Conservation (phyloP, 306 rosid species). For the Malus asiatica region DNA sequence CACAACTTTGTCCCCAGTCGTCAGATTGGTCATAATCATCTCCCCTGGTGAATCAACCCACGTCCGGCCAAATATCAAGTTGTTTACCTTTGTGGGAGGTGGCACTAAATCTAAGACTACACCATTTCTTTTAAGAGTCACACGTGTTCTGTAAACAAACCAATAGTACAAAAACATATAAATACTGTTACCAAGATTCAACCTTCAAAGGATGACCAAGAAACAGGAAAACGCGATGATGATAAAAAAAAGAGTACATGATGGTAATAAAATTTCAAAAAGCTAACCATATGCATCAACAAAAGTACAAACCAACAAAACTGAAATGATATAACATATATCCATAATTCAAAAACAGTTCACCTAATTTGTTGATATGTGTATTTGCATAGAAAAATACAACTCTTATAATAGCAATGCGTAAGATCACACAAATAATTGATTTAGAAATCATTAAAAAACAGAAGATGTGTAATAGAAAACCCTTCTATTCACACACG, state of each 20-base stretch:
- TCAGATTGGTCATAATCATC: constrained; percentile 75
- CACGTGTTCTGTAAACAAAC: constrained; percentile 58
- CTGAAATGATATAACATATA: too few species aligned
- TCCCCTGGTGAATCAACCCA: constrained; percentile 97
- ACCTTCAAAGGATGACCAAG: not conserved
- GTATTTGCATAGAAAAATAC: not conserved
- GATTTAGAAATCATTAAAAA: not conserved
- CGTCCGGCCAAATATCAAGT: constrained; percentile 86
- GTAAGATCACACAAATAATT: not conserved
- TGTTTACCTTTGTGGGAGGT: constrained; percentile 89
- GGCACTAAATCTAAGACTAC: constrained; percentile 84
- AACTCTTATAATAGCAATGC: not conserved
- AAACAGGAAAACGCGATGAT: not conserved
- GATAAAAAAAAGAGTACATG: not conserved
- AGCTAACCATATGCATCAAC: not conserved
- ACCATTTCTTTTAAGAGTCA: constrained; percentile 74
- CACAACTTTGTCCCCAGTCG: constrained; percentile 86
- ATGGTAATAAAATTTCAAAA: not conserved
- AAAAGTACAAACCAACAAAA: not conserved
- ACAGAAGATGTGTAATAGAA: not conserved
- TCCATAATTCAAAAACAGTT: not conserved
- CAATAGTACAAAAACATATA: not conserved
- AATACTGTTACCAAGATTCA: not conserved
- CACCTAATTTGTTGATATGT: not conserved
- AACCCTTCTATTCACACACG: not conserved